These are phyloP conservation scores for Tripterygium wilfordii DNA, from an alignment of 177 flowering plant genomes.

Conservation along the genomic window DNA sequence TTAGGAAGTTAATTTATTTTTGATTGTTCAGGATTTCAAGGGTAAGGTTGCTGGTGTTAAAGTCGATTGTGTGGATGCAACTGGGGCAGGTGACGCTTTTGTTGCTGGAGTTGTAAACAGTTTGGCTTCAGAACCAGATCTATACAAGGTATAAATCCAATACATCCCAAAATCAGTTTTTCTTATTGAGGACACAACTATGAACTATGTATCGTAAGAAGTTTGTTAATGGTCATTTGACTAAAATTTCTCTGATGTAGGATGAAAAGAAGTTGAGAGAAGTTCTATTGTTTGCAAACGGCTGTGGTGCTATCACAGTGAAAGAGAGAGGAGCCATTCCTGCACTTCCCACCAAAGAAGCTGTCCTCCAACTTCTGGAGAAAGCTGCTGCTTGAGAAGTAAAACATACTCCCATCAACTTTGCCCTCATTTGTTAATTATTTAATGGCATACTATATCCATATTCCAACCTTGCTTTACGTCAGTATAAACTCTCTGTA, in stretches of 20 bases:
- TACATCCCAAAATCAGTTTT: background rate
- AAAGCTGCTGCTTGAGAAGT: slow-evolving; percentile 1
- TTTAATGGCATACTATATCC: no score
- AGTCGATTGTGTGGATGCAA: slow-evolving; percentile 72
- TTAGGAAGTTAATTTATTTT: no score
- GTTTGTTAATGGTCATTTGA: no score
- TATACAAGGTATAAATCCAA: slow-evolving; percentile 27
- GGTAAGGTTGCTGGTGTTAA: slow-evolving; percentile 69
- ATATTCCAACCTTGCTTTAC: no score
- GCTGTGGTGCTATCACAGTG: slow-evolving; percentile 47
- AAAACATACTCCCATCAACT: background rate
- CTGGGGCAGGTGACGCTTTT: slow-evolving; percentile 96
- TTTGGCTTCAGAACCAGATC: slow-evolving; percentile 25
- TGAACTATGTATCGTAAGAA: no score
- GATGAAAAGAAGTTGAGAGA: slow-evolving; percentile 36
- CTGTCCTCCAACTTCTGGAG: slow-evolving; percentile 20
- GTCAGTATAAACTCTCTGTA: no score
- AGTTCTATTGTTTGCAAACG: slow-evolving; percentile 41
- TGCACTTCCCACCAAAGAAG: slow-evolving; percentile 39
- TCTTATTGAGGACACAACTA: no score
- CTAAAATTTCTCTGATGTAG: slow-evolving; percentile 18
- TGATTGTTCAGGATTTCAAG: slow-evolving; percentile 45
- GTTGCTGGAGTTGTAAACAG: slow-evolving; percentile 46
- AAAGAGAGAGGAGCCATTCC: slow-evolving; percentile 44
- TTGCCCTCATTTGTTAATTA: background rate